Conservation (phyloP, 2,329 filamentous ascomycete species). For the Botrytis fragariae region DNA sequence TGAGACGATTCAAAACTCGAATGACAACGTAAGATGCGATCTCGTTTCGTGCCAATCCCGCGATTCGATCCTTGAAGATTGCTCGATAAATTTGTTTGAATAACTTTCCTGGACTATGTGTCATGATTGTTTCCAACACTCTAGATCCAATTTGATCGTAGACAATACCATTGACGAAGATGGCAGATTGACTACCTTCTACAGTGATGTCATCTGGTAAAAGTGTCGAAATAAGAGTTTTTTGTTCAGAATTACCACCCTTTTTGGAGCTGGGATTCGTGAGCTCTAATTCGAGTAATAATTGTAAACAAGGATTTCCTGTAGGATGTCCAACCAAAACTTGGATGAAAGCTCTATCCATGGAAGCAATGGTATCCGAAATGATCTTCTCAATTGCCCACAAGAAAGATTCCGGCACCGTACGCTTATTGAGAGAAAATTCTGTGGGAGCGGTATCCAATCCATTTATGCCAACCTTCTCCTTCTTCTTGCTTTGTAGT, state of each 20-base stretch:
- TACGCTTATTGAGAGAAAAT: conserved; percentile 45
- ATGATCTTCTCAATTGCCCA: conserved; percentile 80
- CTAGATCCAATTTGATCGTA: conserved; percentile 91
- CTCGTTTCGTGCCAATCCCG: conserved; percentile 81
- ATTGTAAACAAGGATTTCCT: conserved; percentile 89
- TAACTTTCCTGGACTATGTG: conserved; percentile 76
- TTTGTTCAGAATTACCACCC: conserved; percentile 50
- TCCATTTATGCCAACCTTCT: conserved; percentile 67
- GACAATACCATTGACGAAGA: conserved; percentile 80
- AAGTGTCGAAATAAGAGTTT: conserved; percentile 68
- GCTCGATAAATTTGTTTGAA: conserved; percentile 86
- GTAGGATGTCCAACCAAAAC: conserved; percentile 85
- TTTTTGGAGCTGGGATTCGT: conserved; percentile 67
- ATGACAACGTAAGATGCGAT: conserved; percentile 86
- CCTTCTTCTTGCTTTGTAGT: conserved; percentile 91
- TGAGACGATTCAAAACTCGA: conserved; percentile 75
- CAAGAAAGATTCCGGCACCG: conserved; percentile 76
- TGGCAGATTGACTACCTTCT: conserved; percentile 69
- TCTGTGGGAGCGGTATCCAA: conserved; percentile 51
- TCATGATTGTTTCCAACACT: conserved; percentile 81
- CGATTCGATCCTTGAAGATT: conserved; percentile 76
- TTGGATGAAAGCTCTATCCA: conserved; percentile 78
- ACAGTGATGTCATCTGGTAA: conserved; percentile 76
- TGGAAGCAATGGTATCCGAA: conserved; percentile 66
- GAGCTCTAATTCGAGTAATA: conserved; percentile 84